Conservation (phyloP, 2,329 filamentous ascomycete species). For the Ophiobolus disseminans region DNA sequence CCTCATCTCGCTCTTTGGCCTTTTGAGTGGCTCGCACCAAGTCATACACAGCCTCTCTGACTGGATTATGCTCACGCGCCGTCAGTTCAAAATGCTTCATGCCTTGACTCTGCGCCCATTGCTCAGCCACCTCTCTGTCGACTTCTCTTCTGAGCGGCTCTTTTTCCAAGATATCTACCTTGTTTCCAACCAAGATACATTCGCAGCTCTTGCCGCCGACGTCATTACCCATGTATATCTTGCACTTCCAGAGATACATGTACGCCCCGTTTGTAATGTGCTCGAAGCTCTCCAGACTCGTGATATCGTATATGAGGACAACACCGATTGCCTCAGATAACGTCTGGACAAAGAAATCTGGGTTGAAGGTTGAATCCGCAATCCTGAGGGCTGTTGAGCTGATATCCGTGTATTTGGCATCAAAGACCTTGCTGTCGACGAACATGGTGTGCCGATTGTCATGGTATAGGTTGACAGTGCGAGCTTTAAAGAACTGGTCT, state of each 20-base stretch:
- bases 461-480: constrained; percentile 9
- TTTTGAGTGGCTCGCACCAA: constrained; percentile 22
- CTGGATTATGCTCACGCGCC: constrained; percentile 9
- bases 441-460: constrained; percentile 13
- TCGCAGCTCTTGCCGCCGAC: constrained; percentile 8
- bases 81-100: constrained; percentile 28
- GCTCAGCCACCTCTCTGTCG: constrained; percentile 18
- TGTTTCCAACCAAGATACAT: constrained; percentile 39
- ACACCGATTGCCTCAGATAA: constrained; percentile 28
- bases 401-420: constrained; percentile 28
- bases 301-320: constrained; percentile 41
- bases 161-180: constrained; percentile 23
- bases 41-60: constrained; percentile 20
- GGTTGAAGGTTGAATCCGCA: constrained; percentile 4
- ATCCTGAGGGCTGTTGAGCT: constrained; percentile 22
- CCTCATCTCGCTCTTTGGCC: constrained; percentile 9
- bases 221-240: background rate
- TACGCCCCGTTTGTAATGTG: constrained; percentile 27
- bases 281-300: constrained; percentile 27
- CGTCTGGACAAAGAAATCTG: constrained; percentile 10
- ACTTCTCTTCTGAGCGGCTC: constrained; percentile 19
- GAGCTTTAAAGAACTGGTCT: constrained; percentile 23
- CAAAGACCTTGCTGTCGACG: constrained; percentile 12
- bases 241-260: constrained; percentile 16
- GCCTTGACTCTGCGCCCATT: constrained; percentile 35